These are phyloP conservation scores for Rubroboletus satanas DNA, from an alignment of 768 basidiomycete genomes.

Conservation along the genomic window DNA sequence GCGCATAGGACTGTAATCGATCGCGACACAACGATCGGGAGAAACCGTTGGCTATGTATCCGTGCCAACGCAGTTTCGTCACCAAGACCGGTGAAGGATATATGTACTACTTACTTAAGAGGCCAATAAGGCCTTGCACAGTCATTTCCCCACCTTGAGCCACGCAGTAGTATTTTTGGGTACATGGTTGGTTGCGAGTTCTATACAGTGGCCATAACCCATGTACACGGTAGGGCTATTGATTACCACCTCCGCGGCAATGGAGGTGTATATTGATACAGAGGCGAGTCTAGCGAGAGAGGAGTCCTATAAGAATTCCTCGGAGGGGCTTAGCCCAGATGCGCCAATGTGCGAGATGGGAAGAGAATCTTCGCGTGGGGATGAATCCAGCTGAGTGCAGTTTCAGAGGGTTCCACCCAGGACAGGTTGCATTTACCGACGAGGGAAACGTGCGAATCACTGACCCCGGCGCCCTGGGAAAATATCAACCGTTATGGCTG, in stretches of 20 bases:
- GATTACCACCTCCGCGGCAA: not conserved
- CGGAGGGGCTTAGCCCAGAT: not conserved
- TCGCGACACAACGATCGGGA: not conserved
- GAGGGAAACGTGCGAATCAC: not conserved
- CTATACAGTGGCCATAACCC: no score
- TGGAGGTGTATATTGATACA: no score
- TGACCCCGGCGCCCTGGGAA: not conserved
- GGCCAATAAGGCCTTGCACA: not conserved
- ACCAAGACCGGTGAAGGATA: not conserved
- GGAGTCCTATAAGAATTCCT: not conserved
- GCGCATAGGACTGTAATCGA: no score
- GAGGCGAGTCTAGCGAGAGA: not conserved
- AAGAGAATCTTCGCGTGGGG: not conserved
- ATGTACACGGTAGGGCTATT: not conserved
- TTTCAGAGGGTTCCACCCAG: not conserved
- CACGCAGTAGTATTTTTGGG: no score
- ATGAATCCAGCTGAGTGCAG: not conserved
- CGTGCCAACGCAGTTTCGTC: not conserved
- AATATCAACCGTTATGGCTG: no score
- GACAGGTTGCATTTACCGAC: not conserved
- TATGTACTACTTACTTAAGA: no score
- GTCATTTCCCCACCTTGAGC: not conserved
- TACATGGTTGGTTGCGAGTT: not conserved
- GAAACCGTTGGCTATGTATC: no score
- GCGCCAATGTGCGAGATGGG: no score